Conservation (phyloP, 108 stramenopile species). For the Aurantiochytrium sp. region DNA sequence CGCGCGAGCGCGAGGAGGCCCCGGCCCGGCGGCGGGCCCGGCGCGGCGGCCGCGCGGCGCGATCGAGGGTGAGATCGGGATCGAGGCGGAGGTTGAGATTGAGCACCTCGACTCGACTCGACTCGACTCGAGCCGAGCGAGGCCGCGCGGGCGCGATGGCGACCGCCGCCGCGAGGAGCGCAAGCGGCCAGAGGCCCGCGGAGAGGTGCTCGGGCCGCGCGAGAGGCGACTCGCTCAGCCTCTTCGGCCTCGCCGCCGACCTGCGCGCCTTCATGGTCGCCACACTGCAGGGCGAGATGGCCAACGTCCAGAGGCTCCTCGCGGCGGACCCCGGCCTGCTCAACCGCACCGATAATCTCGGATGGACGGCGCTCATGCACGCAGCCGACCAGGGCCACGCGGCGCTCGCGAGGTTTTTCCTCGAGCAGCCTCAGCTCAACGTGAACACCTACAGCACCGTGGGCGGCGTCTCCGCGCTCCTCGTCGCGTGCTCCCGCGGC, state of each 20-base stretch:
- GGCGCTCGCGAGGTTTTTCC: neutral
- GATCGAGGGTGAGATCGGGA: too few species aligned
- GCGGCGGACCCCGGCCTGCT: neutral
- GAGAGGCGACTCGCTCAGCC: neutral
- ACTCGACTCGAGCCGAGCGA: too few species aligned
- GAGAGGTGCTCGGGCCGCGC: too few species aligned
- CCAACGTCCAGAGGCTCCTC: neutral
- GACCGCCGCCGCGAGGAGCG: too few species aligned
- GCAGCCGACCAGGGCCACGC: neutral
- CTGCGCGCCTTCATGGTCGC: neutral
- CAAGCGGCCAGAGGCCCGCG: too few species aligned
- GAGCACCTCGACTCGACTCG: too few species aligned
- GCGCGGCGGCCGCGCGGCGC: too few species aligned
- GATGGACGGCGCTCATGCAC: constrained; percentile 25
- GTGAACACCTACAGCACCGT: neutral
- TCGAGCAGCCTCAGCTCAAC: neutral
- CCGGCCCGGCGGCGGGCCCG: too few species aligned
- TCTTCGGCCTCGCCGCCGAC: neutral
- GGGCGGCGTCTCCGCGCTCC: neutral
- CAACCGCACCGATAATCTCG: neutral
- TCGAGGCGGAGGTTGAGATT: too few species aligned
- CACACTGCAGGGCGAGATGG: neutral
- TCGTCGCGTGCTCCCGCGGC: neutral
- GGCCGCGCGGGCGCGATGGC: too few species aligned
- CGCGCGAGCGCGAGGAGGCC: too few species aligned